Evolutionary conservation across 495 filamentous ascomycete genomes (phyloP).

Genomic region (Podospora fimiseda): DNA sequence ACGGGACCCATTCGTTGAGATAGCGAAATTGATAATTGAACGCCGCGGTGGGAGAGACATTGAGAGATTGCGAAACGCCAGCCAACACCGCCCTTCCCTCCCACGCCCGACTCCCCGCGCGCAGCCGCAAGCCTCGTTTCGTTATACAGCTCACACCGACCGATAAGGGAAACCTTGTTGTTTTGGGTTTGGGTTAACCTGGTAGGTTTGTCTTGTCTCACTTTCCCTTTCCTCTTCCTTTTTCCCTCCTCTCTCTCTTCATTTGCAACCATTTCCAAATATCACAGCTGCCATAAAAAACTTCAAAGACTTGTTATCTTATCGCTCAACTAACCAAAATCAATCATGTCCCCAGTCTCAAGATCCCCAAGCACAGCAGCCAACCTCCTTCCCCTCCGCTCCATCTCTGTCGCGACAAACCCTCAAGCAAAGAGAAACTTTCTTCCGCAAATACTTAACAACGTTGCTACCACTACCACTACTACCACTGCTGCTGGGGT

Average conservation of each 20-base stretch:
- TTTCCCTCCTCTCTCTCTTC: background rate
- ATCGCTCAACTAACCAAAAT: too few species aligned
- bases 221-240: background rate
- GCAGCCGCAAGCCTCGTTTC: too few species aligned
- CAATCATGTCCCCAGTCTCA: background rate
- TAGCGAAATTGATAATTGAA: background rate
- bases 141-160: too few species aligned
- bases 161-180: too few species aligned
- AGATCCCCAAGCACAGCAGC: background rate
- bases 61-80: too few species aligned
- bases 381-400: background rate
- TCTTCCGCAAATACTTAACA: background rate
- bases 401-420: background rate
- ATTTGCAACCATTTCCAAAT: too few species aligned
- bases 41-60: background rate
- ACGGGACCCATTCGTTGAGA: background rate
- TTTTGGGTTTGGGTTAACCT: background rate
- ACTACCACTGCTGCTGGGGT: background rate
- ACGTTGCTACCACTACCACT: background rate
- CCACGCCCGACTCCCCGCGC: background rate
- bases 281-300: too few species aligned
- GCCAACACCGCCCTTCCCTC: too few species aligned
- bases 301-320: too few species aligned
- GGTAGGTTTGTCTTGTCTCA: background rate
- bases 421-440: background rate